Evolutionary conservation across 2,329 filamentous ascomycete genomes (phyloP), one percentile per base, ranked within the genome.

Genomic region (Ophiostoma fasciatum): DNA sequence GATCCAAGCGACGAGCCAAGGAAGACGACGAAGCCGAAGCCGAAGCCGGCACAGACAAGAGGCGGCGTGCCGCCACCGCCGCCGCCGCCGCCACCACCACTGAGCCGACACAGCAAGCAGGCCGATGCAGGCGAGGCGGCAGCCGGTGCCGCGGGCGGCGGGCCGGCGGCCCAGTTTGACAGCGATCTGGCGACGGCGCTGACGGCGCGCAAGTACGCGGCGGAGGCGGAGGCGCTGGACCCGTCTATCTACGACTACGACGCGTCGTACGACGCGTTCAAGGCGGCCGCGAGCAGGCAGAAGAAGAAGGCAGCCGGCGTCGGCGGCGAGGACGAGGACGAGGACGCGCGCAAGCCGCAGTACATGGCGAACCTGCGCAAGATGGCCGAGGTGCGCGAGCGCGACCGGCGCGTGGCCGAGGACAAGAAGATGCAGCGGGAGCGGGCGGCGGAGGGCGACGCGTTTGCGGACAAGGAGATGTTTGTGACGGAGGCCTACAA

Each of bases 401-500:
- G 82, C 36, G 82, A 90, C 53, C 71, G 78, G 31, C 64, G 80
- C 33, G 76, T 85, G 20, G 82, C 82, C 4, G 77, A 82, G 50
- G 82, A 90, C 58, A 84, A 84, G 57, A 72, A 81, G 54, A 66
- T 90, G 47, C 76, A 81, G 47, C 68, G 76, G 18, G 82, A 90
- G 52, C 68, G 82, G 31, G 82, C 82, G 48, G 77, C 73, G 1
- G 83, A 90, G 52, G 82, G 82, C 14, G 82, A 88, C 23, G 78
- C 80, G 50, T 90, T 75, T 48, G 78, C 70, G 0, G 82, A 78
- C 48, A 90, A 87, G 59, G 83, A 90, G 52, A 82, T 78, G 56
- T 90, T 90, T 46, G 83, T 90, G 23, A 90, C 82, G 0, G 78
- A 75, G 39, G 82, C 82, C 25, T 92, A 90, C 54, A 83, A 81